A percentile compares a stretch with the other conserved stretches of the same genome.
phyloP scores from a whole-genome alignment of 192 early-diverging fungal genomes.

The Entomortierella chlamydospora region DNA sequence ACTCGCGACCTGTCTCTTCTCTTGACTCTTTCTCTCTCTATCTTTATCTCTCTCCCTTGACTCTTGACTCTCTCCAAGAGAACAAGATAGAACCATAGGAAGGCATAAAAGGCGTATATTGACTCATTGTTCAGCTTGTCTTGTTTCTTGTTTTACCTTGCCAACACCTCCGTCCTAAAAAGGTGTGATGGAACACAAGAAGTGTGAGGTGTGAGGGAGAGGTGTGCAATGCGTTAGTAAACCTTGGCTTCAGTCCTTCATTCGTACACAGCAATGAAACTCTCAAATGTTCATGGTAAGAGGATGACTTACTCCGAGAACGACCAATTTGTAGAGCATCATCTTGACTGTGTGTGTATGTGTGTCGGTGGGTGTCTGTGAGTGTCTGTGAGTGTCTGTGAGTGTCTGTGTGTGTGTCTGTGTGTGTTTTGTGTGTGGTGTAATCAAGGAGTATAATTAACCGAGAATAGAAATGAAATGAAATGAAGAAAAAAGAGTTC shows the following conservation, averaged over 20 bases:
- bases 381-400: not conserved
- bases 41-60: no score
- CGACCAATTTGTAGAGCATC: slow-evolving; percentile 97
- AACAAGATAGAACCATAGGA: no score
- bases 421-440: no score
- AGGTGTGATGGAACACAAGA: slow-evolving; percentile 1
- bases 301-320: slow-evolving; percentile 89
- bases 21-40: no score
- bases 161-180: slow-evolving; percentile 63
- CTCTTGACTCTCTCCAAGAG: no score
- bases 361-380: no score
- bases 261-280: not conserved
- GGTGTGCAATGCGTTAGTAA: no score
- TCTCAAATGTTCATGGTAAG: not conserved
- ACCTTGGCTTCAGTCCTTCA: slow-evolving; percentile 4
- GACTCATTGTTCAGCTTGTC: no score
- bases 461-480: not conserved
- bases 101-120: no score
- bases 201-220: not conserved
- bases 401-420: no score
- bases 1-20: no score
- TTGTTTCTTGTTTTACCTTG: no score
- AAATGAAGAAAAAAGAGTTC: not conserved
- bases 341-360: slow-evolving; percentile 70
- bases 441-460: not conserved